Evolutionary conservation across 2,329 filamentous ascomycete species (phyloP).

Genomic region (Podosphaera leucotricha): DNA sequence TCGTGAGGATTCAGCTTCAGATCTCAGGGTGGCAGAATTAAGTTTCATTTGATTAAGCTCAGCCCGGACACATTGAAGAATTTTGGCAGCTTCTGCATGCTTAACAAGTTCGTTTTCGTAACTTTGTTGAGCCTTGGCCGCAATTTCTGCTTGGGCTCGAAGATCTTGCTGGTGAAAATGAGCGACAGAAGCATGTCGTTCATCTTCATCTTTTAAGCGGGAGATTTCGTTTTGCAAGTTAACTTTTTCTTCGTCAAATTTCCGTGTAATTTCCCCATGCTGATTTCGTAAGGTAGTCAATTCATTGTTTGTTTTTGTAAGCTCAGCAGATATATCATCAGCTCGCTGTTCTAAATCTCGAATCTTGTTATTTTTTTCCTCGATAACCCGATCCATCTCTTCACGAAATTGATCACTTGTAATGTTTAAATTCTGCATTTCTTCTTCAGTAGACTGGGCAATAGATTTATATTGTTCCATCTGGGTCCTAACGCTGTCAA

Average conservation of each 20-base stretch:
- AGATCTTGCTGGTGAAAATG: conserved; percentile 79
- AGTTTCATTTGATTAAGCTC: conserved; percentile 69
- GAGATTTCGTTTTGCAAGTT: conserved; percentile 56
- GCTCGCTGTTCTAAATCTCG: conserved; percentile 62
- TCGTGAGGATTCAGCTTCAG: conserved; percentile 70
- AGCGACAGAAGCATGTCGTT: conserved; percentile 54
- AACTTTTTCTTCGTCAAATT: conserved; percentile 60
- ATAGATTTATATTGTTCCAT: conserved; percentile 75
- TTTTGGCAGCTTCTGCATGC: conserved; percentile 83
- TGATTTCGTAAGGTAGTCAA: conserved; percentile 58
- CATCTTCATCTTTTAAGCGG: conserved; percentile 62
- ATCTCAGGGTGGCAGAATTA: conserved; percentile 47
- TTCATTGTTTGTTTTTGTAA: conserved; percentile 61
- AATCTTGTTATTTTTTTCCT: conserved; percentile 58
- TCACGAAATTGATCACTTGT: conserved; percentile 73
- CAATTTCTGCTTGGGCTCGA: conserved; percentile 80
- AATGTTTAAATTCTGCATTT: conserved; percentile 53
- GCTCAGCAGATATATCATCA: conserved; percentile 61
- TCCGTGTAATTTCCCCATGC: conserved; percentile 48
- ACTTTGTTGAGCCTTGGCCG: conserved; percentile 75
- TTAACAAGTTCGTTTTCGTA: conserved; percentile 89
- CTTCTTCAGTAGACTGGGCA: conserved; percentile 69
- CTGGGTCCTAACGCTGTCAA: conserved; percentile 60
- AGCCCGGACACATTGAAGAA: conserved; percentile 50
- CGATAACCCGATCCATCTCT: conserved; percentile 53